Evolutionary conservation across 2,329 filamentous ascomycete genomes (phyloP).

Genomic region (Neonectria neomacrospora): DNA sequence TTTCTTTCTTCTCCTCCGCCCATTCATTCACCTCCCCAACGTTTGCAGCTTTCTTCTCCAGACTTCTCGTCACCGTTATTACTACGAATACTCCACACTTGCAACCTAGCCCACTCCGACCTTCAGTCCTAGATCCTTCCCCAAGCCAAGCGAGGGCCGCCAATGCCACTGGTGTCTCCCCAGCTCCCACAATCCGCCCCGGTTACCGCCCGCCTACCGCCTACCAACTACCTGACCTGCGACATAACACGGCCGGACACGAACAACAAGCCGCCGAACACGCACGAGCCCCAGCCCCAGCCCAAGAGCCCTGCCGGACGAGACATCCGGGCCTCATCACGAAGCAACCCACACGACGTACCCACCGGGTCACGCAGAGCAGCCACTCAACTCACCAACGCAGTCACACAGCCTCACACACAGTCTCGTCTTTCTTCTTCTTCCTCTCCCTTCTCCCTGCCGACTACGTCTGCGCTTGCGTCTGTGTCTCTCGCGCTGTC

Average conservation of each 20-base stretch:
- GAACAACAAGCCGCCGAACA: conserved; percentile 17
- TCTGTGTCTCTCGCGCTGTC: neutral
- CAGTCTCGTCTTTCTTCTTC: conserved; percentile 7
- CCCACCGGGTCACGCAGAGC: conserved; percentile 6
- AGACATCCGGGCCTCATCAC: conserved; percentile 27
- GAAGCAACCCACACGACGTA: conserved; percentile 23
- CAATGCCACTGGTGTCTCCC: conserved; percentile 5
- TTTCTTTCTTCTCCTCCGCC: neutral
- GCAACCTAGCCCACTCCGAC: neutral
- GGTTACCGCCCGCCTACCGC: neutral
- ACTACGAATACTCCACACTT: conserved; percentile 7
- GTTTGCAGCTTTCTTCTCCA: neutral
- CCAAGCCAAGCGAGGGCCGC: neutral
- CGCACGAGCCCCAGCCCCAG: conserved; percentile 18
- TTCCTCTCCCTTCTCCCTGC: conserved; percentile 16
- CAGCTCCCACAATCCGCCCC: conserved; percentile 3
- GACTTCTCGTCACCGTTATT: conserved; percentile 11
- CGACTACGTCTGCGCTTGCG: conserved; percentile 4
- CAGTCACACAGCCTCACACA: conserved; percentile 21
- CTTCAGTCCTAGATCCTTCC: conserved; percentile 11
- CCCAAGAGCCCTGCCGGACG: conserved; percentile 21
- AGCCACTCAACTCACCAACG: conserved; percentile 22
- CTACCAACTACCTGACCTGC: conserved; percentile 7
- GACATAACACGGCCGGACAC: conserved; percentile 22
- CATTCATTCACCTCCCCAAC: no score